phyloP scores from a whole-genome alignment of 371 early-diverging fungal genomes.

The Mortierella sp. region DNA sequence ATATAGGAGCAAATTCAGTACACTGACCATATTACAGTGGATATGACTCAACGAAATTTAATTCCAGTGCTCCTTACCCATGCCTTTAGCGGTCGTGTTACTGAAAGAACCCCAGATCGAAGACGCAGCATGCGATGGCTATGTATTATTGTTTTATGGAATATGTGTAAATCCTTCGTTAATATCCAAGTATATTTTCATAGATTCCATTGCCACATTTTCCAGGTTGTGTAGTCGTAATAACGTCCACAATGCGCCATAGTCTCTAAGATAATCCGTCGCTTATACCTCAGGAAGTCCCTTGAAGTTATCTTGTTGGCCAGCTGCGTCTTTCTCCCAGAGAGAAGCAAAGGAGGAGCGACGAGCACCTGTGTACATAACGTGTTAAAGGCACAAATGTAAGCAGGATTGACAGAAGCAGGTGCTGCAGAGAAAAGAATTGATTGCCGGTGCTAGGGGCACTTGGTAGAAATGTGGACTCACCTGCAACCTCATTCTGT shows the following conservation, averaged over 20 bases:
- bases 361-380: slow-evolving; percentile 25
- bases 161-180: not conserved
- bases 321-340: slow-evolving; percentile 34
- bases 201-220: not conserved
- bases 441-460: not conserved
- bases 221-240: not conserved
- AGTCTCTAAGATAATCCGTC: not conserved
- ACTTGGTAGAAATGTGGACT: slow-evolving; percentile 10
- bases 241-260: not conserved
- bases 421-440: not conserved
- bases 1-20: not conserved
- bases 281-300: slow-evolving; percentile 55
- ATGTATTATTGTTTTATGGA: too few species aligned
- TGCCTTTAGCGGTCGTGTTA: slow-evolving; percentile 43
- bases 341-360: slow-evolving; percentile 53
- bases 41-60: not conserved
- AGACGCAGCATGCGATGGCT: slow-evolving; percentile 54
- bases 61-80: slow-evolving; percentile 22
- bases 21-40: not conserved
- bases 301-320: slow-evolving; percentile 40
- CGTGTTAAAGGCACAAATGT: not conserved
- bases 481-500: slow-evolving; percentile 51
- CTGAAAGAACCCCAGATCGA: slow-evolving; percentile 58
- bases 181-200: not conserved
- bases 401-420: not conserved